phyloP scores from a whole-genome alignment of 2,329 filamentous ascomycete genomes.

The Epichloe hybrida region DNA sequence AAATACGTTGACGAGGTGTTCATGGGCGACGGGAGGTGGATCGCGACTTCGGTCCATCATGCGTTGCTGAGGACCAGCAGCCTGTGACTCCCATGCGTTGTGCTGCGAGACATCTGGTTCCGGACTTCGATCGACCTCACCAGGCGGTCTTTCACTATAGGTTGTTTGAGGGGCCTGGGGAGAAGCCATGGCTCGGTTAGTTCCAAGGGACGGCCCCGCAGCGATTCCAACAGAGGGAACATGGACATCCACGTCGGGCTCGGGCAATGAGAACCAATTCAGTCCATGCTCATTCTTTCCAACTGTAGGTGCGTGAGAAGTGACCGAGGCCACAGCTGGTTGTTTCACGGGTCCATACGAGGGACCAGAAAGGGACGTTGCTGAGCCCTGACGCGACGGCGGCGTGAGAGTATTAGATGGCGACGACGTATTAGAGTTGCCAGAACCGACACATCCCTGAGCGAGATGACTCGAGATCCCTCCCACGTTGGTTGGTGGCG shows the following conservation, averaged over 20 bases:
- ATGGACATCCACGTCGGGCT: not conserved
- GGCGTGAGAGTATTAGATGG: slow-evolving; percentile 1
- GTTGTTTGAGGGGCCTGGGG: not conserved
- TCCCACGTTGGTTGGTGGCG: not conserved
- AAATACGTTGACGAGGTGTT: slow-evolving; percentile 12
- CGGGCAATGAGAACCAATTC: slow-evolving; percentile 4
- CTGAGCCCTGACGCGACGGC: slow-evolving; percentile 11
- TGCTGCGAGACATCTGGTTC: not conserved
- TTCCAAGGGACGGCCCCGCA: not conserved
- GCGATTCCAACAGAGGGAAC: not conserved
- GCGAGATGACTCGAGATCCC: not conserved
- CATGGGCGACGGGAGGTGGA: slow-evolving; percentile 5
- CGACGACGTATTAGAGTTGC: not conserved
- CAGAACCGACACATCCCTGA: not conserved
- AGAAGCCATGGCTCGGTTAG: not conserved
- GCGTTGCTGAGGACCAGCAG: slow-evolving; percentile 3
- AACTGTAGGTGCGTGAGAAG: slow-evolving; percentile 4
- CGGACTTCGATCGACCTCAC: not conserved
- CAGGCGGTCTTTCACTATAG: not conserved
- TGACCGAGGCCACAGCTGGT: slow-evolving; percentile 6
- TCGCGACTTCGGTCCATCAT: slow-evolving; percentile 4
- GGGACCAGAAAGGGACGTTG: slow-evolving; percentile 11
- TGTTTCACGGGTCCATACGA: slow-evolving; percentile 6
- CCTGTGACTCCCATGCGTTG: slow-evolving; percentile 12
- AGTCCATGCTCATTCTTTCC: slow-evolving; percentile 4